Evolutionary conservation across 768 basidiomycete species (phyloP).

Genomic region (Lenzites betulinus): DNA sequence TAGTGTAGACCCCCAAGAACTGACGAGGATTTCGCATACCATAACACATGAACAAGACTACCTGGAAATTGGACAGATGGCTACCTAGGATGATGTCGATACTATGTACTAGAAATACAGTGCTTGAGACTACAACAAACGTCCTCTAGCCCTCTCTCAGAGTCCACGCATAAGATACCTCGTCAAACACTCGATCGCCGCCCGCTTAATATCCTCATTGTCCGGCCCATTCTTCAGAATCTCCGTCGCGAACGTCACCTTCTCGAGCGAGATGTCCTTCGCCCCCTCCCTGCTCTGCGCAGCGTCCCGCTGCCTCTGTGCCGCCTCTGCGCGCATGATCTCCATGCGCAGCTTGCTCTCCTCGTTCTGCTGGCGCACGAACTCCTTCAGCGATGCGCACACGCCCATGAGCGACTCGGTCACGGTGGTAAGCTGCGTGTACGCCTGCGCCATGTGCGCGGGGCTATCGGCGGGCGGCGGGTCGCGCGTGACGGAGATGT

Average conservation of each 20-base stretch:
- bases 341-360: slow-evolving; percentile 72
- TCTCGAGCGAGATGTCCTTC: slow-evolving; percentile 56
- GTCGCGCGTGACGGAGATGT: slow-evolving; percentile 7
- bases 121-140: background rate
- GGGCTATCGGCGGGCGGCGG: slow-evolving; percentile 12
- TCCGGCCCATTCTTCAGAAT: slow-evolving; percentile 51
- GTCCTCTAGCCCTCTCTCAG: background rate
- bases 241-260: slow-evolving; percentile 68
- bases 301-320: slow-evolving; percentile 43
- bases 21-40: no score
- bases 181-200: slow-evolving; percentile 19
- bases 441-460: slow-evolving; percentile 39
- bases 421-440: slow-evolving; percentile 48
- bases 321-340: slow-evolving; percentile 67
- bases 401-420: slow-evolving; percentile 59
- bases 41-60: no score
- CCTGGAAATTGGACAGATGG: no score
- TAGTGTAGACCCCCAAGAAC: no score
- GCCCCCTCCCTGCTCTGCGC: slow-evolving; percentile 33
- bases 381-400: slow-evolving; percentile 47
- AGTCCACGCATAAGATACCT: slow-evolving; percentile 21
- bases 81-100: no score
- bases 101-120: no score
- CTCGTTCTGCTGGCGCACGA: slow-evolving; percentile 67
- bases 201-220: slow-evolving; percentile 21